Conservation (phyloP, 768 basidiomycete genomes). For the Nidularia sp. region DNA sequence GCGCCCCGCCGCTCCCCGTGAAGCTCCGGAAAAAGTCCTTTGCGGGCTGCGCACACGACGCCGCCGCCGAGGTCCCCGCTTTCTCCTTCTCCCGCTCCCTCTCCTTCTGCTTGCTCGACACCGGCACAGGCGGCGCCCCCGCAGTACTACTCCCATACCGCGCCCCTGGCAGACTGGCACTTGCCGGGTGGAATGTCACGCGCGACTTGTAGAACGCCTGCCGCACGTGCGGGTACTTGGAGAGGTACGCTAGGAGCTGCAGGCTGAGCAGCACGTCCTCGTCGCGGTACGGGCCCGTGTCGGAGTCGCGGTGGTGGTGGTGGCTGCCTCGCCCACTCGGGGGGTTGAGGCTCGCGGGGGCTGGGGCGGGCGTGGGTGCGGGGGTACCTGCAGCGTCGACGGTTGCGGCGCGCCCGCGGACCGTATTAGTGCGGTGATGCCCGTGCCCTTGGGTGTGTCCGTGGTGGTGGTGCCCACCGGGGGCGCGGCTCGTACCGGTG, state of each 20-base stretch:
- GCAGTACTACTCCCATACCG: slow-evolving; percentile 9
- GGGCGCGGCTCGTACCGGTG: slow-evolving; percentile 1
- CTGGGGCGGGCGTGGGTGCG: slow-evolving; percentile 1
- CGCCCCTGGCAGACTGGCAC: slow-evolving; percentile 33
- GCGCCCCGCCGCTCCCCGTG: background rate
- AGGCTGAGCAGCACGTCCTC: slow-evolving; percentile 90
- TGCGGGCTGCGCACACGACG: slow-evolving; percentile 13
- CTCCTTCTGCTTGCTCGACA: slow-evolving; percentile 13
- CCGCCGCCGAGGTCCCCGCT: slow-evolving; percentile 7
- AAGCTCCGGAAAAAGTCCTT: slow-evolving; percentile 10
- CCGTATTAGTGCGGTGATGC: slow-evolving; percentile 23
- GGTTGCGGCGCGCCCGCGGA: slow-evolving; percentile 13
- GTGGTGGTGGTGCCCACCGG: background rate
- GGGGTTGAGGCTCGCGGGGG: slow-evolving; percentile 9
- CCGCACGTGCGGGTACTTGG: slow-evolving; percentile 96
- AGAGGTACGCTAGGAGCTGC: slow-evolving; percentile 92
- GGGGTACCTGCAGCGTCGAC: slow-evolving; percentile 4
- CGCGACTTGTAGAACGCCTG: slow-evolving; percentile 92
- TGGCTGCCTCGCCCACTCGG: slow-evolving; percentile 20
- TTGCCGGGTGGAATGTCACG: slow-evolving; percentile 77
- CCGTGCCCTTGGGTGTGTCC: slow-evolving; percentile 5
- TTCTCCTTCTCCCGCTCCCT: slow-evolving; percentile 15
- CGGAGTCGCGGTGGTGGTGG: slow-evolving; percentile 24
- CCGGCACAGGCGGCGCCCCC: background rate
- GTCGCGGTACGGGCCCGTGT: slow-evolving; percentile 77